A percentile compares a stretch with the other conserved stretches of the same genome.
Conservation (phyloP, 2,329 filamentous ascomycete species). For the Stagonosporopsis vannaccii region DNA sequence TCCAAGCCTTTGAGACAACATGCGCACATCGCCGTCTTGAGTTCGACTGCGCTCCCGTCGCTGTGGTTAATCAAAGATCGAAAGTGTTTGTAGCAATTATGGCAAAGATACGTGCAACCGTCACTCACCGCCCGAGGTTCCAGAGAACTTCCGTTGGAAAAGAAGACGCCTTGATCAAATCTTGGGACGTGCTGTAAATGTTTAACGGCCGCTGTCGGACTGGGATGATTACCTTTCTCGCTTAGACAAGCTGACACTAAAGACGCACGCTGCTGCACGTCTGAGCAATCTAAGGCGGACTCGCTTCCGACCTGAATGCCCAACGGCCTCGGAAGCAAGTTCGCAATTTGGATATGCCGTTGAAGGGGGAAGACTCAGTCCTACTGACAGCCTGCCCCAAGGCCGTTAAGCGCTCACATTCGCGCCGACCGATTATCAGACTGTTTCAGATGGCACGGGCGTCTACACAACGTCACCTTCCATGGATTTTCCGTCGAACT, state of each 20-base stretch:
- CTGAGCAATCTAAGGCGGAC: conserved; percentile 29
- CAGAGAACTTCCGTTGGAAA: background rate
- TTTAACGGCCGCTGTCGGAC: conserved; percentile 28
- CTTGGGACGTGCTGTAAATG: conserved; percentile 6
- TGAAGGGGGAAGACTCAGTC: background rate
- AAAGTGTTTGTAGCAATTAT: background rate
- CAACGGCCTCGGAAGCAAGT: conserved; percentile 17
- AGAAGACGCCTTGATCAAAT: background rate
- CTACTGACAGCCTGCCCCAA: background rate
- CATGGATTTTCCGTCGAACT: conserved; percentile 19
- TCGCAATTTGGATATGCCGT: background rate
- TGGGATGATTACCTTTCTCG: conserved; percentile 30
- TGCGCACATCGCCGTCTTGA: background rate
- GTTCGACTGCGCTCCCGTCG: background rate
- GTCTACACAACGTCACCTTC: conserved; percentile 19
- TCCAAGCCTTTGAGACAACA: background rate
- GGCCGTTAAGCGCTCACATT: conserved; percentile 14
- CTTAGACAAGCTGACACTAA: conserved; percentile 36
- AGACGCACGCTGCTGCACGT: conserved; percentile 38
- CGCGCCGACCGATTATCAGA: conserved; percentile 7
- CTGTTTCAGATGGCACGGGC: conserved; percentile 13
- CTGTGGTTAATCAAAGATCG: background rate
- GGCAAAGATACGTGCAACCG: background rate
- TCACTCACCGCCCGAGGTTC: background rate
- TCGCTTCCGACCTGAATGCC: conserved; percentile 32